phyloP scores from a whole-genome alignment of 352 stramenopile genomes.

The Phytophthora cryptogea region DNA sequence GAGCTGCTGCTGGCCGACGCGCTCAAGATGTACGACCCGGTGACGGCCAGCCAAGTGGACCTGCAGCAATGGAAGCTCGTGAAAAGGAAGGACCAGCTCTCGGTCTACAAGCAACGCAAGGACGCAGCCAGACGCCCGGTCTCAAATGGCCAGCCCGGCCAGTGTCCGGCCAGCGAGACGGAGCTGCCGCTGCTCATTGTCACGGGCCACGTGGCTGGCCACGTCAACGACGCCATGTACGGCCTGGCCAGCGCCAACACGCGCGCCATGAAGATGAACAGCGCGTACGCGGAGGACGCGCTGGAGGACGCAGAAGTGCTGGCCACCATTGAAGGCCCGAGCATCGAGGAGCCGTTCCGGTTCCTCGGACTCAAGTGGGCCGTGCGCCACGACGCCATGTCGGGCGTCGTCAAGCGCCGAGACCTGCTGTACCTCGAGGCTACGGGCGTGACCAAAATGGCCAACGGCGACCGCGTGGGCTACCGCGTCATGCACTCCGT shows the following conservation, averaged over 20 bases:
- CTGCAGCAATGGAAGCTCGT: constrained; percentile 66
- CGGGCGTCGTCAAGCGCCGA: constrained; percentile 39
- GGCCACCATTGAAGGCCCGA: constrained; percentile 39
- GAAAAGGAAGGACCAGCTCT: constrained; percentile 66
- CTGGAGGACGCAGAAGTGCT: constrained; percentile 57
- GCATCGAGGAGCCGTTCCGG: constrained; percentile 47
- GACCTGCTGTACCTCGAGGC: constrained; percentile 68
- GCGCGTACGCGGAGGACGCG: constrained; percentile 42
- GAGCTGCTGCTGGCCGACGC: constrained; percentile 47
- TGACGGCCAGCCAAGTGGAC: constrained; percentile 30
- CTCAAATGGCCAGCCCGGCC: constrained; percentile 3
- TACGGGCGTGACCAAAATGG: constrained; percentile 37
- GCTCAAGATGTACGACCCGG: constrained; percentile 39
- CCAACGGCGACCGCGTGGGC: constrained; percentile 49
- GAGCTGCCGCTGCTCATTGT: constrained; percentile 50
- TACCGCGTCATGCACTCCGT: constrained; percentile 74
- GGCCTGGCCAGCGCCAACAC: constrained; percentile 56
- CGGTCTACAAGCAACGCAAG: constrained; percentile 55
- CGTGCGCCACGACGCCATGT: constrained; percentile 38
- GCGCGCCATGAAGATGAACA: constrained; percentile 63
- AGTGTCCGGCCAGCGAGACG: constrained; percentile 22
- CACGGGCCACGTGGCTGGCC: constrained; percentile 46
- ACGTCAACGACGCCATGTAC: constrained; percentile 68
- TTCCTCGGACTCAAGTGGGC: constrained; percentile 70
- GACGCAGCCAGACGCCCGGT: constrained; percentile 9